A percentile compares a stretch with the other conserved stretches of the same genome.
phyloP scores from a whole-genome alignment of 495 filamentous ascomycete species.

The Penicillium argentinense region DNA sequence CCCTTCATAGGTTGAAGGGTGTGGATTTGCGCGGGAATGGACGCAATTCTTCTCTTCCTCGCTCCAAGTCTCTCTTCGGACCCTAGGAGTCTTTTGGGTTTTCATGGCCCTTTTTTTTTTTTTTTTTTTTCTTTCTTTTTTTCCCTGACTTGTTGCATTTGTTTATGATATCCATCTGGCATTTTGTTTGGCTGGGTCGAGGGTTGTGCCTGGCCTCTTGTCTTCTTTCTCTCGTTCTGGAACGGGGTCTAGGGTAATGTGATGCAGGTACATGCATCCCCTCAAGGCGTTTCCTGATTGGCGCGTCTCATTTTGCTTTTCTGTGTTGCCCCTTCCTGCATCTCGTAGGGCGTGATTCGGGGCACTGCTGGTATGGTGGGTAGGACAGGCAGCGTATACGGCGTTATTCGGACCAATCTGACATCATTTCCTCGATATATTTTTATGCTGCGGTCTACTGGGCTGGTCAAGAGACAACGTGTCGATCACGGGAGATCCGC shows the following conservation, averaged over 20 bases:
- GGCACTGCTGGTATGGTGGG: constrained; percentile 5
- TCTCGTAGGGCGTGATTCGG: neutral
- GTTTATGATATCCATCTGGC: constrained; percentile 35
- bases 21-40: neutral
- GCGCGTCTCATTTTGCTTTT: neutral
- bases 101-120: constrained; percentile 5
- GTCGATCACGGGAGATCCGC: constrained; percentile 27
- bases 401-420: constrained; percentile 21
- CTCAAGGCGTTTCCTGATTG: constrained; percentile 3
- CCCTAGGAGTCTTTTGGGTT: constrained; percentile 4
- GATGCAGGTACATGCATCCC: constrained; percentile 10
- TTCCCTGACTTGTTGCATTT: constrained; percentile 5
- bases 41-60: constrained; percentile 1
- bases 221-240: constrained; percentile 3
- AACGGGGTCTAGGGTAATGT: neutral
- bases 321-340: neutral
- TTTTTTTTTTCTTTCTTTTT: constrained; percentile 5
- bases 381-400: constrained; percentile 20
- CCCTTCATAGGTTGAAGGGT: constrained; percentile 25
- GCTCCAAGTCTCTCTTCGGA: neutral
- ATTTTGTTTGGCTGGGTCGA: constrained; percentile 17
- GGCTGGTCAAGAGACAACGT: neutral
- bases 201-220: constrained; percentile 1
- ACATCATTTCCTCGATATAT: constrained; percentile 8
- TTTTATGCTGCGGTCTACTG: neutral